Base-by-base conservation (phyloP, 768 basidiomycete species). In the Tulasnella sp. region DNA sequence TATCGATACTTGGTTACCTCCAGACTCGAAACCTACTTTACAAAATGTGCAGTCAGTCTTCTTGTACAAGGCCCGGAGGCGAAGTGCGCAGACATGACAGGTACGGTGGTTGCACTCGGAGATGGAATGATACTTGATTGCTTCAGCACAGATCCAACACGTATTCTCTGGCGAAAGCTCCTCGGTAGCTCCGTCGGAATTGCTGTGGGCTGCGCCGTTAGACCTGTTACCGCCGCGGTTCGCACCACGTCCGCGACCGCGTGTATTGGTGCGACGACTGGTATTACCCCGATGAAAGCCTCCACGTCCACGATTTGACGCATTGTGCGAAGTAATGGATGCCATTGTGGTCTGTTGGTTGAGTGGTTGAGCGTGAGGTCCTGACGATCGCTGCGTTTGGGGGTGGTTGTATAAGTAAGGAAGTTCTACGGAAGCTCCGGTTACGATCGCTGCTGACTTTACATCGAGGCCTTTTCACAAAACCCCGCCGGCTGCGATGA, bases 71-170 rank as follows among this genome's bases (percentile, higher is more conserved):
- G 90, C 90, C 36, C 94, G 72, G 27, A 98, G 69, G 6, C 94
- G 79, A 49, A 97, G 70, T 0, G 87, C 83, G 65, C 94, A 99
- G 59, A 93, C 83, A 69, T 96, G 92, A 73, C 94, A 98, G 2
- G 90, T 97, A 50, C 87, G 75, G 66, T 99, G 94, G 67, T 90
- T 89, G 71, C 94, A 99, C 54, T 84, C 79, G 15, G 92, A 84
- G 29, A 96, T 71, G 5, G 88, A 79, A 68, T 83, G 91, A 66
- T 89, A 94, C 66, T 86, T 91, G 69, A 94, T 82, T 3, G 84
- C 83, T 65, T 97, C 91, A 1, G 92, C 92, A 65, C 94, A 96
- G 69, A 97, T 97, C 79, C 82, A 94, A 71, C 94, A 97, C 17
- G 65, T 54, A 19, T 65, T 63, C 14, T 59, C 63, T 21, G 65